A percentile compares a stretch with the other conserved stretches of the same genome.
Conservation (phyloP, 2,329 filamentous ascomycete genomes). For the Fonsecaea monophora region DNA sequence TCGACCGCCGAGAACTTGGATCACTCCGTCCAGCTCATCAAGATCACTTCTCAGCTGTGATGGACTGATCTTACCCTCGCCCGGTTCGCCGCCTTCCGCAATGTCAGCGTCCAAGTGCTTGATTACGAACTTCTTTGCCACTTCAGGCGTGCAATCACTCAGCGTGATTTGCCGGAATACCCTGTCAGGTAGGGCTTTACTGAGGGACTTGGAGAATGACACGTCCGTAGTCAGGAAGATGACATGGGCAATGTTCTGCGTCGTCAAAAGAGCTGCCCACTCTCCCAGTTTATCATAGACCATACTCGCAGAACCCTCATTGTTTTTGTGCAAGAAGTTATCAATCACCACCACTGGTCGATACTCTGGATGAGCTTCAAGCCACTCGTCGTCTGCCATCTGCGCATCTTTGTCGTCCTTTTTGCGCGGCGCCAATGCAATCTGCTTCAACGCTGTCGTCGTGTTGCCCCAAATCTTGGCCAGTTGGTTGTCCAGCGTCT, state of each 20-base stretch:
- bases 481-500: constrained; percentile 87
- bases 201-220: constrained; percentile 84
- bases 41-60: constrained; percentile 63
- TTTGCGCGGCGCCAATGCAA: constrained; percentile 72
- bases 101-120: constrained; percentile 69
- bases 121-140: constrained; percentile 89
- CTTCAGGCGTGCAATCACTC: constrained; percentile 82
- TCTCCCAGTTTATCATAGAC: constrained; percentile 81
- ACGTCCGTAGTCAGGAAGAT: constrained; percentile 92
- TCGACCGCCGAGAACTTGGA: constrained; percentile 82
- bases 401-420: constrained; percentile 76
- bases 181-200: constrained; percentile 85
- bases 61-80: constrained; percentile 51
- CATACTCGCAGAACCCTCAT: constrained; percentile 66
- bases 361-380: constrained; percentile 85
- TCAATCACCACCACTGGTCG: constrained; percentile 87
- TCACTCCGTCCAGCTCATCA: constrained; percentile 76
- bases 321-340: constrained; percentile 84
- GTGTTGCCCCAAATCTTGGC: constrained; percentile 89
- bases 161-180: constrained; percentile 87
- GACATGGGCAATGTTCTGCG: constrained; percentile 88
- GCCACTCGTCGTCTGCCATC: constrained; percentile 81
- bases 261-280: constrained; percentile 86
- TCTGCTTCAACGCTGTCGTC: constrained; percentile 75
- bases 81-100: constrained; percentile 47